A percentile compares a stretch with the other conserved stretches of the same genome.
These are phyloP conservation scores for Pythium insidiosum DNA, from an alignment of 352 stramenopile species.

Conservation along the genomic window DNA sequence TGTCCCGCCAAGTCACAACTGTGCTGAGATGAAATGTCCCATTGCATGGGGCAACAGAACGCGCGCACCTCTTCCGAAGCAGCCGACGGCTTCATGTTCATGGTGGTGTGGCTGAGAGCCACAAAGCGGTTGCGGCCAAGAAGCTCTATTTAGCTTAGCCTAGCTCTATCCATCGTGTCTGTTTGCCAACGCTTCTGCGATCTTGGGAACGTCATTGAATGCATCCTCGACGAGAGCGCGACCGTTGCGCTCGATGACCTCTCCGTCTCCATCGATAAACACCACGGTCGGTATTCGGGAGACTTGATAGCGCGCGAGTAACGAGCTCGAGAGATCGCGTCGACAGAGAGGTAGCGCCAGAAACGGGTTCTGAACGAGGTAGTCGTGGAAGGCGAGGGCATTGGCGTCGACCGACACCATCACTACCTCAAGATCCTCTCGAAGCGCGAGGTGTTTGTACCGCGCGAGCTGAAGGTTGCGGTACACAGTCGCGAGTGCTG, in stretches of 20 bases:
- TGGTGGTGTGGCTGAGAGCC: too few relatives aligned
- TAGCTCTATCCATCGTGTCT: too few relatives aligned
- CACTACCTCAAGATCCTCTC: conserved; percentile 50
- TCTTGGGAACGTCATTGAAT: conserved; percentile 50
- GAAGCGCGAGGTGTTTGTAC: conserved; percentile 39
- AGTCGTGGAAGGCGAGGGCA: conserved; percentile 35
- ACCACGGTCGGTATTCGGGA: conserved; percentile 49
- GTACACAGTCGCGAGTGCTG: conserved; percentile 43
- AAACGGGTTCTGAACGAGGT: conserved; percentile 41
- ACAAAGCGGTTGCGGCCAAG: too few relatives aligned
- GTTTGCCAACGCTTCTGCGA: conserved; percentile 53
- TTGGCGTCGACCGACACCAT: conserved; percentile 43
- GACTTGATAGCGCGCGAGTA: conserved; percentile 44
- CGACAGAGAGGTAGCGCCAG: conserved; percentile 32
- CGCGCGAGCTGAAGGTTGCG: conserved; percentile 42
- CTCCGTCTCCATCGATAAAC: conserved; percentile 40
- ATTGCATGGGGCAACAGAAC: too few relatives aligned
- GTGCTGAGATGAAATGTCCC: too few relatives aligned
- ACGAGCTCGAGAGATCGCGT: conserved; percentile 22
- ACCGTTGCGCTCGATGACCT: conserved; percentile 36
- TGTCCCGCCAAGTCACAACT: too few relatives aligned
- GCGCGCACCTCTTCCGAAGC: too few relatives aligned
- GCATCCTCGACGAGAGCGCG: conserved; percentile 45
- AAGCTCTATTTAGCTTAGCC: too few relatives aligned
- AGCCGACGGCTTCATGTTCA: too few relatives aligned